Conservation (phyloP, 2,329 filamentous ascomycete genomes). For the Byssochlamys sp. region DNA sequence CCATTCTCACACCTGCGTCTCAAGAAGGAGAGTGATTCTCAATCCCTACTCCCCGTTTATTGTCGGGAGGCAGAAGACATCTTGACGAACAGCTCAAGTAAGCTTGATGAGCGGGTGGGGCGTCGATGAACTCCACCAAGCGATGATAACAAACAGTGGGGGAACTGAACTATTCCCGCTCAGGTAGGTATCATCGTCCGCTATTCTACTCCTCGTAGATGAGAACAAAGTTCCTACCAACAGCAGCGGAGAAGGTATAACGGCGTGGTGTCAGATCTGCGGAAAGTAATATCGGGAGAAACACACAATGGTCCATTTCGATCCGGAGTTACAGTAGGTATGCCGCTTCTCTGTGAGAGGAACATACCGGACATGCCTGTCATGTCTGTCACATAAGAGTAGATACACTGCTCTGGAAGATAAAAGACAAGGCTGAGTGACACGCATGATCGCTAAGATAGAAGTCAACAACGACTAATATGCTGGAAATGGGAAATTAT, state of each 20-base stretch:
- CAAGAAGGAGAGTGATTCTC: not conserved
- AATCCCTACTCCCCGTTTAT: not conserved
- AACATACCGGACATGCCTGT: not conserved
- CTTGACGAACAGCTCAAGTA: not conserved
- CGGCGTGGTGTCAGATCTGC: no score
- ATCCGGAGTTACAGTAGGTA: not conserved
- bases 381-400: not conserved
- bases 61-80: not conserved
- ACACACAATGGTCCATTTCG: not conserved
- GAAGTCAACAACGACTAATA: no score
- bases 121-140: not conserved
- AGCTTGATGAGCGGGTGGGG: not conserved
- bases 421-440: not conserved
- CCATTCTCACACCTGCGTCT: not conserved
- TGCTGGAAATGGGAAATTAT: no score
- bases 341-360: not conserved
- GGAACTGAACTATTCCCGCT: not conserved
- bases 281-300: no score
- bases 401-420: not conserved
- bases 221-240: no score
- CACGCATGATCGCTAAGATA: not conserved
- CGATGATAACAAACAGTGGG: not conserved
- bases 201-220: no score
- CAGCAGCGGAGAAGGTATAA: no score
- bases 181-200: not conserved